Percentiles rank a stretch among this genome's conserved stretches.
Evolutionary conservation across 176 grass and related monocot species (phyloP).

Genomic region (Hordeum vulgare): MorexV3_pseudomolecules_assembly NC_058524.1:616970520-616971019

Average conservation of each 20-base stretch:
- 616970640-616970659: constrained; percentile 14
- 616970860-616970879: constrained; percentile 79
- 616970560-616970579: constrained; percentile 87
- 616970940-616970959: background rate
- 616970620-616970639: background rate
- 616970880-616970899: constrained; percentile 74
- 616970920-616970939: background rate
- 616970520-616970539: constrained; percentile 98
- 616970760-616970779: constrained; percentile 95
- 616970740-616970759: constrained; percentile 94
- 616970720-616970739: constrained; percentile 99
- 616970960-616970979: constrained; percentile 65
- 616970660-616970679: constrained; percentile 35
- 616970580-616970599: background rate
- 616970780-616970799: constrained; percentile 86
- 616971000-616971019: constrained; percentile 82
- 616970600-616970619: background rate
- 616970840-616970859: constrained; percentile 86
- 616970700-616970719: constrained; percentile 97
- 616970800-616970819: constrained; percentile 97
- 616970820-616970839: constrained; percentile 99
- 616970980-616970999: constrained; percentile 93
- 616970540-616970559: constrained; percentile 99
- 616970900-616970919: constrained; percentile 1
- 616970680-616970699: constrained; percentile 87